These are phyloP conservation scores for Calonectria hawksworthii DNA, from an alignment of 2,329 filamentous ascomycete genomes.

Conservation along the genomic window DNA sequence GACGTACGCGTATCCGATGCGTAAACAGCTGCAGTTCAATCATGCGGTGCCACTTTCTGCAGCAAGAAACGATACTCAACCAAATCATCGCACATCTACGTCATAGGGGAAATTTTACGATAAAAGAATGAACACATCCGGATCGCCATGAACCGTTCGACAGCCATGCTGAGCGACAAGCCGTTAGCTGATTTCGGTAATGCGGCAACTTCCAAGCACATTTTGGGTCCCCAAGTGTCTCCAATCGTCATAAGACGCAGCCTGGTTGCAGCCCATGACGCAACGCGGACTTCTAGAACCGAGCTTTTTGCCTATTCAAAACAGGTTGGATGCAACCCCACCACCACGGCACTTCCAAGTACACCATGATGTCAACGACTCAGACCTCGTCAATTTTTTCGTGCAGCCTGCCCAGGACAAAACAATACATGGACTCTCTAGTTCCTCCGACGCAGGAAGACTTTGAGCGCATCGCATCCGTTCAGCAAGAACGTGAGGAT, in stretches of 20 bases:
- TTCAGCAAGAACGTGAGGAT: constrained; percentile 63
- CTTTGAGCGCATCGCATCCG: constrained; percentile 62
- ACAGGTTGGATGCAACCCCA: constrained; percentile 32
- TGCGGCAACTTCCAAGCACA: not conserved
- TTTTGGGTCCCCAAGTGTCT: not conserved
- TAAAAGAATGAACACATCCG: constrained; percentile 22
- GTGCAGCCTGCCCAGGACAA: constrained; percentile 44
- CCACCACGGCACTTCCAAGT: constrained; percentile 29
- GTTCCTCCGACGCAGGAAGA: constrained; percentile 61
- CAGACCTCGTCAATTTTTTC: constrained; percentile 35
- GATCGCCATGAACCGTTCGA: not conserved
- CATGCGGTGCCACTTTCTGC: constrained; percentile 32
- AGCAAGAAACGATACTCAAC: constrained; percentile 25
- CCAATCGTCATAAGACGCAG: constrained; percentile 9
- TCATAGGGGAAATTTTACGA: constrained; percentile 23
- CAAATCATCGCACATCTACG: constrained; percentile 19
- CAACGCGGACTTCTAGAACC: constrained; percentile 42
- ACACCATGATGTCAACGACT: constrained; percentile 30
- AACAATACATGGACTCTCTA: constrained; percentile 66
- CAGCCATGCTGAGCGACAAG: not conserved
- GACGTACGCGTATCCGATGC: constrained; percentile 12
- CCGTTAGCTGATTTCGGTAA: not conserved
- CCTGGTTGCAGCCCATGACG: constrained; percentile 35
- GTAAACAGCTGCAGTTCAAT: not conserved
- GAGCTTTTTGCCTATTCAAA: constrained; percentile 34